Base-by-base conservation (phyloP, 2,329 filamentous ascomycete genomes). In the Colletotrichum karsti region DNA sequence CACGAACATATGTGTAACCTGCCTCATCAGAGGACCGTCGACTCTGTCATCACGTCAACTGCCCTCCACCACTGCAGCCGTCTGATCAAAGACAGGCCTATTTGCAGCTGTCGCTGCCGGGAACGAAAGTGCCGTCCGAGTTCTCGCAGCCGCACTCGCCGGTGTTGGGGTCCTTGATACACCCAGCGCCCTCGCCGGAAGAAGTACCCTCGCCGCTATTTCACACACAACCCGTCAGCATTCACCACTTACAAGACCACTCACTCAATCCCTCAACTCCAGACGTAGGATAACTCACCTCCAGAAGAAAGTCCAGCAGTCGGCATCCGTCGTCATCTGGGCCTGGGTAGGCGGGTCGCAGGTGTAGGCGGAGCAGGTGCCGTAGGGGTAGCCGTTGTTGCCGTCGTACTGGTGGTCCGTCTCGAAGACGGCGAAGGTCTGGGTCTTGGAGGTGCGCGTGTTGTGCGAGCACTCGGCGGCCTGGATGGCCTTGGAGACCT, bases 271-370 rank as follows among this genome's bases (percentile, higher is more conserved):
- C 5, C 33, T 54, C 15, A n/a, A 22, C 12, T 1, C n/a, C 22
- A 13, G 3, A 15, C 3, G 1, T 13, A 22, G 12, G 9, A 26
- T 4, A 20, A 62, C 64, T 67, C 44, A 67, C 64, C 64, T 64
- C 64, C 64, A 67, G 64, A 67, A 67, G 46, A 67, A 67, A 2
- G 64, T 67, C 64, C 64, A 67, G 60, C 64, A 67, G 44, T 67
- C 64, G 22, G 15, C 60, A 15, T 67, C 64, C 4, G 37, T 30
- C 3, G 63, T 53, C 64, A 64, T 67, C 60, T 67, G 57, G 20
- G 13, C 22, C 22, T 13, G 18, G 7, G 64, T 22, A 2, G 64
- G 64, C 9, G 60, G 35, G 7, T n/a, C 18, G 60, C 64, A 67
- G 30, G 42, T 67, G 46, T 64, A 67, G 12, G 64, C 64, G 24